Conservation (phyloP, 441 rosid genomes). For the Adansonia rubrostipa region DNA sequence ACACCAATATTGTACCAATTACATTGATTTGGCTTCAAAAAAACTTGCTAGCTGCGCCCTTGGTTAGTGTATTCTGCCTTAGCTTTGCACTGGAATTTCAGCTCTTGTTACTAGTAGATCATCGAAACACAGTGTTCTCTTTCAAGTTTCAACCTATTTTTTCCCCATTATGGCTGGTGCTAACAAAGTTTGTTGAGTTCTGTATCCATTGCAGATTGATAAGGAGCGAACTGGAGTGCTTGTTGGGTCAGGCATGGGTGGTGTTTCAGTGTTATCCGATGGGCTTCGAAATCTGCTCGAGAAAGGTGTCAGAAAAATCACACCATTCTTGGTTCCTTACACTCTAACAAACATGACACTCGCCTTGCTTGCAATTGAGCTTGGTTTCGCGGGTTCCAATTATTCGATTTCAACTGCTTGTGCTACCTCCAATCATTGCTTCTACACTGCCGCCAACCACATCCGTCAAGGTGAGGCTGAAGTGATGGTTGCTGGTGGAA, state of each 20-base stretch:
- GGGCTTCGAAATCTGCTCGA: constrained; percentile 77
- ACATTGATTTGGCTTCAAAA: no score
- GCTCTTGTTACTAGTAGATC: constrained; percentile 10
- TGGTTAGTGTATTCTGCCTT: background rate
- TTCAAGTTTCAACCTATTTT: no score
- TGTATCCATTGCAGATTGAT: constrained; percentile 60
- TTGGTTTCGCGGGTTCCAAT: constrained; percentile 97
- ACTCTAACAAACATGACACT: constrained; percentile 95
- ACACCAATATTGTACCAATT: no score
- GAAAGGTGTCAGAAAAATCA: constrained; percentile 79
- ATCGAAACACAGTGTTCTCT: background rate
- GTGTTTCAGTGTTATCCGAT: constrained; percentile 80
- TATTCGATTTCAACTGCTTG: constrained; percentile 97
- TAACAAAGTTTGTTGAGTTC: constrained; percentile 1
- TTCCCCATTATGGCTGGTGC: background rate
- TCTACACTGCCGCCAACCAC: constrained; percentile 96
- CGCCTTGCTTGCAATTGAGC: constrained; percentile 87
- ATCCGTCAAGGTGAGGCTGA: constrained; percentile 97
- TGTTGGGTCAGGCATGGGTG: constrained; percentile 98
- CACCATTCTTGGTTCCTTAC: constrained; percentile 95
- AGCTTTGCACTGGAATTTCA: constrained; percentile 15
- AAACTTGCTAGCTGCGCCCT: no score
- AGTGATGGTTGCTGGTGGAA: constrained; percentile 96
- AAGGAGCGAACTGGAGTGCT: constrained; percentile 80
- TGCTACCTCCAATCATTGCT: constrained; percentile 95